phyloP scores from a whole-genome alignment of 257 asterid genomes.

The Solanum dulcamara region DNA sequence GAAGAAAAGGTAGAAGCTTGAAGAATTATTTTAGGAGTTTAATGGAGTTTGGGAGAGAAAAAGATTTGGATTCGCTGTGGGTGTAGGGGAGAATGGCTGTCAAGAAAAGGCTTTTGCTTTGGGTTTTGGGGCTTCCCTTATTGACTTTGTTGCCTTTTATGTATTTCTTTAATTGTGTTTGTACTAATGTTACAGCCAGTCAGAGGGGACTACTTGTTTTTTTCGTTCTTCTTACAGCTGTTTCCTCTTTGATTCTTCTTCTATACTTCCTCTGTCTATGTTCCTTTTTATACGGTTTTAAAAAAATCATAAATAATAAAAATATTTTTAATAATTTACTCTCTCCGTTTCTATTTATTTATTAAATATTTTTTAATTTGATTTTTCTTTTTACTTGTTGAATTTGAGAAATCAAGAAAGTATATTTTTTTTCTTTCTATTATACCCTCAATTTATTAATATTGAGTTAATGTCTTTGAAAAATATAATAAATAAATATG shows the following conservation, averaged over 20 bases:
- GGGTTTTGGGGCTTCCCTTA: conserved; percentile 32
- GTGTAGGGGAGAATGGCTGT: conserved; percentile 35
- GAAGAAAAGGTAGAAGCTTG: background rate
- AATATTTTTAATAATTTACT: no score
- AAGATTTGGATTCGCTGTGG: conserved; percentile 7
- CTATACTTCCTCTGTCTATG: rapidly evolving
- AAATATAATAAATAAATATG: no score
- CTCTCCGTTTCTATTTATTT: no score
- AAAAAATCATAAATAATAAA: no score
- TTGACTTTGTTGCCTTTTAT: conserved; percentile 47
- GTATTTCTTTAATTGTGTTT: conserved; percentile 20
- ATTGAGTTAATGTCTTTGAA: no score
- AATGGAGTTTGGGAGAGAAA: background rate
- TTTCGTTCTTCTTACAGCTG: conserved; percentile 30
- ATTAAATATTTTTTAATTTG: no score
- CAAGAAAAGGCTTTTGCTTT: conserved; percentile 21
- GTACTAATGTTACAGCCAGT: conserved; percentile 17
- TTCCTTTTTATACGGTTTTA: no score
- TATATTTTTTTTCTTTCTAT: no score
- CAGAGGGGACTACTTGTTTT: conserved; percentile 14
- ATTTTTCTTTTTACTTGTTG: no score
- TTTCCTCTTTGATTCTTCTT: conserved; percentile 4
- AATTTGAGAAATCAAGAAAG: no score
- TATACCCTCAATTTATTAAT: no score
- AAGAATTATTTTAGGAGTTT: background rate